Evolutionary conservation across 1,284 basidiomycete species (phyloP).

Genomic region (Ceratobasidium sp.): DNA sequence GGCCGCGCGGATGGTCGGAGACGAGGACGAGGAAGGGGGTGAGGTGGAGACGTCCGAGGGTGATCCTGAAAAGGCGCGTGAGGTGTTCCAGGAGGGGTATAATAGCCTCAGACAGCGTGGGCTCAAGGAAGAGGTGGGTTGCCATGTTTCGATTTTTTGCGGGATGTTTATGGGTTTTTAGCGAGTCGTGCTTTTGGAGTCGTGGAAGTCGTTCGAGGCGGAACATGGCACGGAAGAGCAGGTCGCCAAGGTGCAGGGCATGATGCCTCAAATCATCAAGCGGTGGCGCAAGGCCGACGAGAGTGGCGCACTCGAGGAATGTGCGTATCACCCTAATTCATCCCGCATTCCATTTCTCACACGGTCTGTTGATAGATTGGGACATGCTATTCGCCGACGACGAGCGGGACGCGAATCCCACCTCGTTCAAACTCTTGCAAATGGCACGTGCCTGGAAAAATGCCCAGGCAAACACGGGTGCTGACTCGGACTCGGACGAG

Average conservation of each 20-base stretch:
- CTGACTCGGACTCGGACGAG: conserved; percentile 40
- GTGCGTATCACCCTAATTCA: conserved; percentile 55
- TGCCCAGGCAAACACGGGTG: conserved; percentile 51
- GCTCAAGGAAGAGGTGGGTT: conserved; percentile 82
- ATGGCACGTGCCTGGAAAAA: conserved; percentile 87
- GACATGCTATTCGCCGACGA: conserved; percentile 95
- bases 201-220: conserved; percentile 92
- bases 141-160: no score
- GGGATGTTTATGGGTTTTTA: conserved; percentile 48
- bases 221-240: conserved; percentile 73
- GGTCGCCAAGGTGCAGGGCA: conserved; percentile 78
- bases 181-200: conserved; percentile 88
- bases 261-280: conserved; percentile 91
- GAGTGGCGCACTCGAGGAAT: conserved; percentile 83
- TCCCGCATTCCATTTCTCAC: neutral
- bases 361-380: conserved; percentile 66
- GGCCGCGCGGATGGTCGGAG: conserved; percentile 68
- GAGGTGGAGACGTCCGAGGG: conserved; percentile 68
- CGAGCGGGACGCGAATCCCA: conserved; percentile 88
- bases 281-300: conserved; percentile 82
- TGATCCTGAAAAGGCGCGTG: conserved; percentile 71
- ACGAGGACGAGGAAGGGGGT: conserved; percentile 76
- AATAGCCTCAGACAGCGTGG: conserved; percentile 79
- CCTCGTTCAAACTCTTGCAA: conserved; percentile 91
- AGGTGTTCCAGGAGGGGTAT: conserved; percentile 86